Percentiles rank a stretch among this genome's conserved stretches.
These are phyloP conservation scores for Neopestalotiopsis rosae DNA, from an alignment of 2,329 filamentous ascomycete genomes.

Conservation along the genomic window DNA sequence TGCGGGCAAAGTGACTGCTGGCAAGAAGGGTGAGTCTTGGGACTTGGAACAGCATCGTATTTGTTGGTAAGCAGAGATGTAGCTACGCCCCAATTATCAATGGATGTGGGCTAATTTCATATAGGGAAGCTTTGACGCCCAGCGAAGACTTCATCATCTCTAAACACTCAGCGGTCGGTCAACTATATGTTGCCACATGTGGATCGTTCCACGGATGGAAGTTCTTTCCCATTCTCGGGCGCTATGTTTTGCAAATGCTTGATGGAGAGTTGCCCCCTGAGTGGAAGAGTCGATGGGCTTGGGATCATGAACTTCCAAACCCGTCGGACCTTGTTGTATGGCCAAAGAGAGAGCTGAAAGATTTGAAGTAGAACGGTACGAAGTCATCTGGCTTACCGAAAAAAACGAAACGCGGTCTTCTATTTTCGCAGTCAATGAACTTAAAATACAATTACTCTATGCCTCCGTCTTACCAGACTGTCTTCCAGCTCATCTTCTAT, in stretches of 20 bases:
- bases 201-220: constrained; percentile 74
- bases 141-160: constrained; percentile 68
- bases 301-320: constrained; percentile 65
- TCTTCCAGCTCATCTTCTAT: too few relatives aligned
- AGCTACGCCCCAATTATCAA: too few relatives aligned
- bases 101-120: not conserved
- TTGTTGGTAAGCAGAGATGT: constrained; percentile 62
- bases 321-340: constrained; percentile 57
- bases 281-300: constrained; percentile 56
- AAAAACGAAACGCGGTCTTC: too few relatives aligned
- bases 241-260: constrained; percentile 64
- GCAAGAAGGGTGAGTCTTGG: constrained; percentile 59
- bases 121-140: constrained; percentile 69
- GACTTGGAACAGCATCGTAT: constrained; percentile 67
- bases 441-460: too few relatives aligned
- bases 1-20: constrained; percentile 64
- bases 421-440: too few relatives aligned
- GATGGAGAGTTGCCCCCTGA: constrained; percentile 50
- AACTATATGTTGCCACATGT: constrained; percentile 66
- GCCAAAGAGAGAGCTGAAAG: constrained; percentile 62
- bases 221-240: constrained; percentile 69
- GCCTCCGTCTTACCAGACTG: too few relatives aligned
- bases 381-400: not conserved
- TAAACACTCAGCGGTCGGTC: constrained; percentile 54
- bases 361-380: constrained; percentile 40